Percentiles rank a stretch among this genome's conserved stretches.
These are phyloP conservation scores for Penicillium sp. DNA, from an alignment of 2,329 filamentous ascomycete species.

Conservation along the genomic window DNA sequence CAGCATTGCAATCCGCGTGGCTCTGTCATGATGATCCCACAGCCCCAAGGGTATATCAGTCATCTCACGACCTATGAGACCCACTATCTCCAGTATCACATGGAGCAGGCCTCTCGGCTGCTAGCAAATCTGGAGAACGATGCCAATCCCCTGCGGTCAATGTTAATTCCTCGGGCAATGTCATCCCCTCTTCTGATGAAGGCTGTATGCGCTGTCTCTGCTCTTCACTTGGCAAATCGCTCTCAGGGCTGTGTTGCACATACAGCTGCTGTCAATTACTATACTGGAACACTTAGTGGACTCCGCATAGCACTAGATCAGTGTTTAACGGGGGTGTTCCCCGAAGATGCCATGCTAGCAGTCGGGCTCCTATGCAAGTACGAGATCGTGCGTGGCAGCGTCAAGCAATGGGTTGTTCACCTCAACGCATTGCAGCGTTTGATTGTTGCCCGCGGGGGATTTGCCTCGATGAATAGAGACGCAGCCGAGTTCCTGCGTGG, in stretches of 20 bases:
- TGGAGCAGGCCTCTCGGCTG: conserved; percentile 36
- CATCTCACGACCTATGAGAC: conserved; percentile 33
- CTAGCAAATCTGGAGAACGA: conserved; percentile 39
- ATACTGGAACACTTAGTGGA: conserved; percentile 35
- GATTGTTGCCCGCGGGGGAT: conserved; percentile 35
- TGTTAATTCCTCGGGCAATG: conserved; percentile 39
- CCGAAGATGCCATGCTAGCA: conserved; percentile 36
- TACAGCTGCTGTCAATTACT: conserved; percentile 35
- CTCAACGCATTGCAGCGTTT: conserved; percentile 36
- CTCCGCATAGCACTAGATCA: conserved; percentile 29
- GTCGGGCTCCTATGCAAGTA: conserved; percentile 42
- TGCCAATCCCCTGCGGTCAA: conserved; percentile 37
- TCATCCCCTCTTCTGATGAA: conserved; percentile 39
- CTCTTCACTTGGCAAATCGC: conserved; percentile 38
- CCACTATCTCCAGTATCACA: conserved; percentile 41
- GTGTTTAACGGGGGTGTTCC: conserved; percentile 15
- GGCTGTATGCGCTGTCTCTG: conserved; percentile 40
- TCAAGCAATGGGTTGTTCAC: conserved; percentile 41
- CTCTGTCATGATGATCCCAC: conserved; percentile 13
- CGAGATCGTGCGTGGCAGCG: conserved; percentile 39
- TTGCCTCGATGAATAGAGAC: conserved; percentile 30
- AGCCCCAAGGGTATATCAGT: conserved; percentile 21
- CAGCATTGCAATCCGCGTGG: neutral
- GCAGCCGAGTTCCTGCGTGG: conserved; percentile 36
- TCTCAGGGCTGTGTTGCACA: conserved; percentile 24